phyloP scores from a whole-genome alignment of 345 rosid genomes.

The Mangifera indica region DNA sequence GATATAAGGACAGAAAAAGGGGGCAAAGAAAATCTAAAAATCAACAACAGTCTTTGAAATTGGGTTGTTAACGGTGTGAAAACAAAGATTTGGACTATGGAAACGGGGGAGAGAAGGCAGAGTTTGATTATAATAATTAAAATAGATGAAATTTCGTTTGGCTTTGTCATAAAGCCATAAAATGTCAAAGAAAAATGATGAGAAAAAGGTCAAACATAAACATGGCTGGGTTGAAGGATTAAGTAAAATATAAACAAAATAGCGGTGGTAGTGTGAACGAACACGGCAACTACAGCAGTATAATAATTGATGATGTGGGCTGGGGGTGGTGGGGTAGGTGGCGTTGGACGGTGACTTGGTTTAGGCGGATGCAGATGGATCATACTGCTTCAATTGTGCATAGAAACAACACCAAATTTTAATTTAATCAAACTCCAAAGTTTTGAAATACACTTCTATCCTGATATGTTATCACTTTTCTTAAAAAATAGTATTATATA shows the following conservation, averaged over 20 bases:
- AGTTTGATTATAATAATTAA: not conserved
- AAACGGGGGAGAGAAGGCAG: not conserved
- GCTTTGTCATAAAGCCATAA: not conserved
- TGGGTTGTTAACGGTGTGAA: slow-evolving; percentile 7
- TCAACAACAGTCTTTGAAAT: not conserved
- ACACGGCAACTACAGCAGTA: slow-evolving; percentile 19
- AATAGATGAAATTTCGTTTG: too few species aligned
- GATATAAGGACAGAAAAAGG: slow-evolving; percentile 14
- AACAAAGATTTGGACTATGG: slow-evolving; percentile 17
- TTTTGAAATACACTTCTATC: too few species aligned
- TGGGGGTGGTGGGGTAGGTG: slow-evolving; percentile 27
- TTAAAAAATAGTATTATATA: too few species aligned
- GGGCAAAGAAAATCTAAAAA: not conserved
- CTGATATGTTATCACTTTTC: too few species aligned
- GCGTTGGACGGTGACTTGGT: slow-evolving; percentile 30
- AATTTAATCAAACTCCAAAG: too few species aligned
- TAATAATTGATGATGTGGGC: not conserved
- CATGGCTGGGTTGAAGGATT: not conserved
- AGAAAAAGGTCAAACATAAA: not conserved
- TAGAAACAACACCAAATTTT: too few species aligned
- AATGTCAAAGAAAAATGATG: not conserved
- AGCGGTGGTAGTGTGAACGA: slow-evolving; percentile 31
- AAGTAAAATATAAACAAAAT: not conserved
- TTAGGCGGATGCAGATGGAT: too few species aligned
- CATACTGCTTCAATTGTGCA: too few species aligned